Evolutionary conservation across 208 protist species (phyloP).

Genomic region (Herpetomonas tarakana): DNA sequence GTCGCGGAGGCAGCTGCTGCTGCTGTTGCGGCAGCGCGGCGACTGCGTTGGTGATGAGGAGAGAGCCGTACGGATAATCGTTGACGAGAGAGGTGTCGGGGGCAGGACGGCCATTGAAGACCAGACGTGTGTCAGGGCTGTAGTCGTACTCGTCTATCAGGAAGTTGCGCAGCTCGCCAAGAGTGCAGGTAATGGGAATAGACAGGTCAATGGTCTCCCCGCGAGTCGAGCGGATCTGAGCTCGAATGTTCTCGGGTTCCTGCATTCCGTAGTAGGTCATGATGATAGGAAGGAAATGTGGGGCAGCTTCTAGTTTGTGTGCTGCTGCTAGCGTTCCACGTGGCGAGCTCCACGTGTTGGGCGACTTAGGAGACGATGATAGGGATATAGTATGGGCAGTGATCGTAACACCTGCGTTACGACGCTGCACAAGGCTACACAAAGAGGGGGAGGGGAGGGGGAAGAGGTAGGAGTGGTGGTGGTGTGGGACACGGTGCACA

Average conservation of each 20-base stretch:
- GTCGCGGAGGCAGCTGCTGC: neutral
- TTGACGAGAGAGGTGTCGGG: conserved; percentile 27
- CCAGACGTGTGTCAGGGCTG: conserved; percentile 36
- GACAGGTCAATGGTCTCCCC: conserved; percentile 74
- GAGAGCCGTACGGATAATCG: conserved; percentile 63
- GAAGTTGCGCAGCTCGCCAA: conserved; percentile 54
- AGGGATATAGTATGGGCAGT: too few relatives aligned
- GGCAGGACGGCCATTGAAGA: conserved; percentile 25
- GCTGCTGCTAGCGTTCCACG: too few relatives aligned
- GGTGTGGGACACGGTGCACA: too few relatives aligned
- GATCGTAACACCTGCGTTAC: too few relatives aligned
- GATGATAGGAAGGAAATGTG: neutral
- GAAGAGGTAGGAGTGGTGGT: too few relatives aligned
- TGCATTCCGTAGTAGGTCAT: conserved; percentile 39
- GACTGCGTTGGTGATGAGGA: conserved; percentile 47
- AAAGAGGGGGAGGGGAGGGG: too few relatives aligned
- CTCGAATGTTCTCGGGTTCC: conserved; percentile 28
- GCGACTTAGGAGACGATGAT: too few relatives aligned
- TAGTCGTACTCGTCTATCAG: conserved; percentile 75
- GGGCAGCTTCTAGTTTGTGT: neutral
- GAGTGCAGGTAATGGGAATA: conserved; percentile 41
- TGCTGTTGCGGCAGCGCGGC: conserved; percentile 5
- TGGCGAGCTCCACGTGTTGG: too few relatives aligned
- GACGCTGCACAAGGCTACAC: too few relatives aligned
- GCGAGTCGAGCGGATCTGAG: conserved; percentile 50